phyloP scores from a whole-genome alignment of 768 basidiomycete genomes.

The Scleroderma citrinum region DNA sequence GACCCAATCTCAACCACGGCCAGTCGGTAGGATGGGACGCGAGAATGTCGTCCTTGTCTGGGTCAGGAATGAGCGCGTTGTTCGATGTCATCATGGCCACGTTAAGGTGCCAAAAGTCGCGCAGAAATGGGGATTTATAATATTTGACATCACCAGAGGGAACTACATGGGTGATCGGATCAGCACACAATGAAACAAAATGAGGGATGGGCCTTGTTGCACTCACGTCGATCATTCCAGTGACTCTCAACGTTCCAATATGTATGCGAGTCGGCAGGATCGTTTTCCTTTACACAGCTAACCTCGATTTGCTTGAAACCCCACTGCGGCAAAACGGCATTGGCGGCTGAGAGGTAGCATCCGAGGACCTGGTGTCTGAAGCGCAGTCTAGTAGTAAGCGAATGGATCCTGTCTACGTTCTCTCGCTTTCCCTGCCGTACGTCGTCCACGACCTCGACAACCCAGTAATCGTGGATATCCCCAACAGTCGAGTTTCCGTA shows the following conservation, averaged over 20 bases:
- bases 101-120: constrained; percentile 98
- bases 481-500: constrained; percentile 91
- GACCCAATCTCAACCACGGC: constrained; percentile 84
- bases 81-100: constrained; percentile 99
- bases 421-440: constrained; percentile 54
- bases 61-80: constrained; percentile 94
- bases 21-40: constrained; percentile 91
- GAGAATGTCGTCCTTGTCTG: constrained; percentile 97
- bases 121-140: constrained; percentile 87
- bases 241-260: constrained; percentile 99
- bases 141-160: constrained; percentile 77
- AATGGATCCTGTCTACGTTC: constrained; percentile 68
- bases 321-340: constrained; percentile 91
- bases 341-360: constrained; percentile 88
- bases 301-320: constrained; percentile 99
- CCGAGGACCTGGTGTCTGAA: constrained; percentile 72
- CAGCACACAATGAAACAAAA: neutral
- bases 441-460: constrained; percentile 92
- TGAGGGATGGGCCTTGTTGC: neutral
- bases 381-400: constrained; percentile 84
- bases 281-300: constrained; percentile 84
- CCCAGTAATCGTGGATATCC: constrained; percentile 87
- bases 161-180: constrained; percentile 41
- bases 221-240: constrained; percentile 90
- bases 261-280: constrained; percentile 74